Evolutionary conservation across 176 grass and related monocot species (phyloP), one percentile per base, ranked within the genome.

Genomic region (Oryza brachyantha): DNA sequence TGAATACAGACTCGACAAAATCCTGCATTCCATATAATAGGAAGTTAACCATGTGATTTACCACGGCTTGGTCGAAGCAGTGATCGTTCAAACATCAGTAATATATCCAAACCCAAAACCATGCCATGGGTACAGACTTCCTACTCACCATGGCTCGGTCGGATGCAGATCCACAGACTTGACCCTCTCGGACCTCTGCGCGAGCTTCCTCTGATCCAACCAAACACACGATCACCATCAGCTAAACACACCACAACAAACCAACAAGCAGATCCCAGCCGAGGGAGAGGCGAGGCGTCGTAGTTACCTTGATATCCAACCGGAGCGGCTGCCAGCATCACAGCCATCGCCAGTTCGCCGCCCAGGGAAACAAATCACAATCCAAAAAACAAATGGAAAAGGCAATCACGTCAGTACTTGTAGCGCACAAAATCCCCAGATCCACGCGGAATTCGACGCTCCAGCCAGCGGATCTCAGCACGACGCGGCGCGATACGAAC

Each of bases 141-240:
- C 0, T 61, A 68, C 75, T 88, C 73, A 98, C 96, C 96, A 98
- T 98, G 96, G 96, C 74, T 98, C 96, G 0, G 92, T 91, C 29
- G 96, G 96, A 72, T 98, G 96, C 61, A 98, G 90, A 98, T 98
- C 96, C 78, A 92, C 96, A 19, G 96, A 98, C 82, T 98, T 98
- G 14, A 98, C 96, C 78, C 96, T 88, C 81, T 98, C 96, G 3
- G 96, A 98, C 78, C 96, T 91, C 85, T 98, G 96, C 10, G 96
- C 88, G 77, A 98, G 88, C 85, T 98, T 98, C 84, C 96, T 90
- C 96, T 98, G 96, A 91, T 98, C 75, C 70, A 84, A 81, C 42
- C 64, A 66, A 84, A 84, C 64, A 21, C 1, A 71, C 2, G 79
- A 81, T 58, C 25, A 52, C 67, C 70, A 48, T 88, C 19, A 88